Evolutionary conservation across 768 basidiomycete genomes (phyloP).

Genomic region (Suillus plorans): DNA sequence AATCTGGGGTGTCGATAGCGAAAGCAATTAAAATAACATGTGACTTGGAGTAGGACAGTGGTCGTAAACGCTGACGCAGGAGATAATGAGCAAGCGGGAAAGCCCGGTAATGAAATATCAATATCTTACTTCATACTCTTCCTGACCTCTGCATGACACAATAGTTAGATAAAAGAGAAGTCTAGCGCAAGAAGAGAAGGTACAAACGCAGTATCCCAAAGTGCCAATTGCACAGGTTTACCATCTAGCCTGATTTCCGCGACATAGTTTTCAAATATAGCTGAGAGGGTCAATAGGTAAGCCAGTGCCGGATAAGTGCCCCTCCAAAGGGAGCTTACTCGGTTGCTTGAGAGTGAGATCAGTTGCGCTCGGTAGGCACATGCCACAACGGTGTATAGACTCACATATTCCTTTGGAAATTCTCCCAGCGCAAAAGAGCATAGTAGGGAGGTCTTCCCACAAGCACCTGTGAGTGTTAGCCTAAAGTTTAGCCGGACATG

Average conservation of each 20-base stretch:
- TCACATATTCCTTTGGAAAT: slow-evolving; percentile 94
- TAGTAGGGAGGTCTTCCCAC: slow-evolving; percentile 91
- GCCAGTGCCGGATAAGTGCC: slow-evolving; percentile 1
- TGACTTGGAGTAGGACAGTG: slow-evolving; percentile 96
- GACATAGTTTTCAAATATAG: slow-evolving; percentile 98
- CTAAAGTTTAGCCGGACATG: slow-evolving; percentile 11
- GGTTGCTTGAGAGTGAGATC: slow-evolving; percentile 39
- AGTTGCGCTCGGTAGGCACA: slow-evolving; percentile 8
- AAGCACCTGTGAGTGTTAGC: slow-evolving; percentile 78
- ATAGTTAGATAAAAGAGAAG: slow-evolving; percentile 6
- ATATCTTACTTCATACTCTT: slow-evolving; percentile 88
- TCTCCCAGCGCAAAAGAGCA: slow-evolving; percentile 93
- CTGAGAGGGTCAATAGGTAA: slow-evolving; percentile 41
- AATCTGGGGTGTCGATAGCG: slow-evolving; percentile 94
- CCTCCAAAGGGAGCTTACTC: slow-evolving; percentile 33
- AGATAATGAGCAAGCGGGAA: slow-evolving; percentile 6
- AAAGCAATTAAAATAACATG: slow-evolving; percentile 99
- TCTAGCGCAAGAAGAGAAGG: slow-evolving; percentile 2
- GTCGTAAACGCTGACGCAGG: slow-evolving; percentile 75
- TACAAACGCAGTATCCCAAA: slow-evolving; percentile 99
- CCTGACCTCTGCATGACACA: slow-evolving; percentile 73
- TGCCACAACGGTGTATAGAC: slow-evolving; percentile 31
- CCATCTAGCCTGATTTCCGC: slow-evolving; percentile 97
- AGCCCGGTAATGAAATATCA: not conserved
- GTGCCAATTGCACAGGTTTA: slow-evolving; percentile 93